phyloP scores from a whole-genome alignment of 371 early-diverging fungal species.

The Circinella umbellata region DNA sequence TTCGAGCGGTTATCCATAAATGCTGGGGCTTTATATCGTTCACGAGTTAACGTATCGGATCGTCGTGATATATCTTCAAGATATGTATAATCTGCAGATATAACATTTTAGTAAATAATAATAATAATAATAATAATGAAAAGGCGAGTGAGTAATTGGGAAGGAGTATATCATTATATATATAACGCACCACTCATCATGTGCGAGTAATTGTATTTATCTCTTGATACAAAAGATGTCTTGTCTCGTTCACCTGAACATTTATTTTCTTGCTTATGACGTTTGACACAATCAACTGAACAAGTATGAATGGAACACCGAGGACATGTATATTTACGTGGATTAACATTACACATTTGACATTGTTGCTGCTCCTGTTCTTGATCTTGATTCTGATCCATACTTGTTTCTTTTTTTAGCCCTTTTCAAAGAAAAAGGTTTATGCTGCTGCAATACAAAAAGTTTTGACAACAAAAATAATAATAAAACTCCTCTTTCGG shows the following conservation, averaged over 20 bases:
- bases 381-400: neutral
- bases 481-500: no score
- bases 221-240: conserved; percentile 59
- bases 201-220: conserved; percentile 54
- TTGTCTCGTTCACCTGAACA: conserved; percentile 72
- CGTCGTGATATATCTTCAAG: conserved; percentile 47
- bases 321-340: conserved; percentile 74
- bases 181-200: conserved; percentile 70
- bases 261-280: conserved; percentile 59
- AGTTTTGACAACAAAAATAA: no score
- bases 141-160: no score
- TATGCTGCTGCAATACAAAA: no score
- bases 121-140: neutral
- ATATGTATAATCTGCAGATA: conserved; percentile 45
- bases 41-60: conserved; percentile 42
- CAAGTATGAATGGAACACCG: conserved; percentile 67
- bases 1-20: conserved; percentile 15
- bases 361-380: neutral
- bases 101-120: no score
- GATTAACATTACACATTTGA: conserved; percentile 33
- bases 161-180: no score
- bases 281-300: conserved; percentile 67
- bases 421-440: neutral
- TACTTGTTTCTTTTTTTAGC: neutral
- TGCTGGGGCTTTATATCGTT: conserved; percentile 20